A percentile compares a stretch with the other conserved stretches of the same genome.
Conservation (phyloP, 768 basidiomycete genomes). For the Leucosporidium scottii region DNA sequence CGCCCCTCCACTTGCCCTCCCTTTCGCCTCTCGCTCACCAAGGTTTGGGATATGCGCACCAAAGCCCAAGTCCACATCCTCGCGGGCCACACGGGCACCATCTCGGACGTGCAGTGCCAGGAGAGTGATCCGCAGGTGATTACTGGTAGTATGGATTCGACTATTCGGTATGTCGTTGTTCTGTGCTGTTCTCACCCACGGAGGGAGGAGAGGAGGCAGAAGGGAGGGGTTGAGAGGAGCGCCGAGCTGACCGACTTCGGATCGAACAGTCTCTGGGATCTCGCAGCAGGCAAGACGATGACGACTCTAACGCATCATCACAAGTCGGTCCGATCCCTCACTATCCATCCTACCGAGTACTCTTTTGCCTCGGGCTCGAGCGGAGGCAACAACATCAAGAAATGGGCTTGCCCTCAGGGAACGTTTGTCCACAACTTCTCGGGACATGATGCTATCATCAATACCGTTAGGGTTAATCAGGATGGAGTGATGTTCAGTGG, state of each 20-base stretch:
- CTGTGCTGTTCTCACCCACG: too few relatives aligned
- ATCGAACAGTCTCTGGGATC: slow-evolving; percentile 93
- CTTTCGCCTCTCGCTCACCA: neutral
- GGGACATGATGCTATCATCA: slow-evolving; percentile 96
- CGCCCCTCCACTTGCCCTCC: too few relatives aligned
- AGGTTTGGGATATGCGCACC: slow-evolving; percentile 96
- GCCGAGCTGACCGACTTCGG: neutral
- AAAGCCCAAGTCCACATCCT: slow-evolving; percentile 92
- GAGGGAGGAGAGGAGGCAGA: too few relatives aligned
- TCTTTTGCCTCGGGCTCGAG: slow-evolving; percentile 91
- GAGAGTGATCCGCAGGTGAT: slow-evolving; percentile 97
- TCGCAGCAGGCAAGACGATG: slow-evolving; percentile 95
- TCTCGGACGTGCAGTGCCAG: slow-evolving; percentile 92
- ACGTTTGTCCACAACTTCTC: slow-evolving; percentile 91
- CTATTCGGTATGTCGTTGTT: slow-evolving; percentile 59
- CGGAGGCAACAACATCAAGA: slow-evolving; percentile 99
- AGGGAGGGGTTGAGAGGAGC: neutral
- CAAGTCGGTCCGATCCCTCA: slow-evolving; percentile 88
- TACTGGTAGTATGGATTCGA: slow-evolving; percentile 97
- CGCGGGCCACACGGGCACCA: slow-evolving; percentile 86
- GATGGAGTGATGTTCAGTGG: slow-evolving; percentile 98
- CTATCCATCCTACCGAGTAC: slow-evolving; percentile 94
- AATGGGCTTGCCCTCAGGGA: slow-evolving; percentile 98
- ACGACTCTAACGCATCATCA: slow-evolving; percentile 98
- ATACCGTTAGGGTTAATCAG: slow-evolving; percentile 83